Evolutionary conservation across 306 rosid genomes (phyloP).

Genomic region (Acacia confusa): DNA sequence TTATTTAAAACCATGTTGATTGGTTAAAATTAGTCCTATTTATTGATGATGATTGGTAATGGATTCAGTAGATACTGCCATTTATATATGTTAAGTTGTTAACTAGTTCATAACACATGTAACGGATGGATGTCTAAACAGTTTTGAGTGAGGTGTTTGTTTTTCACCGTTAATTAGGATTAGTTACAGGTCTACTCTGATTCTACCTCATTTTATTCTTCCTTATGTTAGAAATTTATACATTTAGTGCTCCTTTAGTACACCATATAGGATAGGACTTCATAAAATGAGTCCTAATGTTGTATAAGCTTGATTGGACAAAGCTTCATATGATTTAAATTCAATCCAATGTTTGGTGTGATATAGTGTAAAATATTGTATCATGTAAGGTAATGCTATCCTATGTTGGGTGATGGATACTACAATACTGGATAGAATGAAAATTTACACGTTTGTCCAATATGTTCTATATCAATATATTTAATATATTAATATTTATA

Average conservation of each 20-base stretch:
- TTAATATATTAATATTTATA: neutral
- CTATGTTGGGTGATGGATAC: neutral
- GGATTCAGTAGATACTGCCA: neutral
- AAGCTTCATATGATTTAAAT: no score
- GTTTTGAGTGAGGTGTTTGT: neutral
- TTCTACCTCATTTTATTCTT: neutral
- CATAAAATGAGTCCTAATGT: neutral
- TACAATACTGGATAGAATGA: neutral
- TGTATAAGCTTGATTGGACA: neutral
- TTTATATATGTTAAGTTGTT: neutral
- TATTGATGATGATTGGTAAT: neutral
- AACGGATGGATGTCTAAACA: neutral
- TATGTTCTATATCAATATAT: neutral
- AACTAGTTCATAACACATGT: neutral
- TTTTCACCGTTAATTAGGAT: neutral
- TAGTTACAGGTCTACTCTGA: conserved; percentile 3
- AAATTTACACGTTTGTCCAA: neutral
- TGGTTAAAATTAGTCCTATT: neutral
- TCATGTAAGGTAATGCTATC: neutral
- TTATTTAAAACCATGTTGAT: neutral
- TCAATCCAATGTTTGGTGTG: neutral
- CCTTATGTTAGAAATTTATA: neutral
- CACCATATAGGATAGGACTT: neutral
- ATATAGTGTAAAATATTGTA: neutral
- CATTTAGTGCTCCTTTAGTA: neutral